phyloP scores from a whole-genome alignment of 2,329 filamentous ascomycete species.

The Neofusicoccum parvum region DNA sequence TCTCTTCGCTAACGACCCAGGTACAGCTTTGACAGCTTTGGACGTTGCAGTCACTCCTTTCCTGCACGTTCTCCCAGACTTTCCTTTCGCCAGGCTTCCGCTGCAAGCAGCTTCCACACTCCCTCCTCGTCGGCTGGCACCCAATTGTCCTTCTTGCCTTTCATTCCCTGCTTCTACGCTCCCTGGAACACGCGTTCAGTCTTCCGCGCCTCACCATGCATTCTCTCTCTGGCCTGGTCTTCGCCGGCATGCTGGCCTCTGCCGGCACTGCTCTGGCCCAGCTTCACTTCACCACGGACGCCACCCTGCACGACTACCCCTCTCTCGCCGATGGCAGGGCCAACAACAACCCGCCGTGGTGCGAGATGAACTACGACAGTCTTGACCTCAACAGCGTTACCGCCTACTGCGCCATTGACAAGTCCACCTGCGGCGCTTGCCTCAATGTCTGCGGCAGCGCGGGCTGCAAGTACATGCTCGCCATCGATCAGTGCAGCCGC shows the following conservation, averaged over 20 bases:
- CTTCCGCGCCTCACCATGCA: background rate
- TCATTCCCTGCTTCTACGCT: background rate
- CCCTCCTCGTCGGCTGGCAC: background rate
- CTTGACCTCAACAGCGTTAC: constrained; percentile 16
- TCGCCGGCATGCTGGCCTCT: constrained; percentile 1
- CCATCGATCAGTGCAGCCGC: constrained; percentile 65
- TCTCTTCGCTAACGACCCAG: background rate
- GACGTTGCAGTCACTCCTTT: background rate
- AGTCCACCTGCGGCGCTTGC: constrained; percentile 51
- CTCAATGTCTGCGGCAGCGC: constrained; percentile 90
- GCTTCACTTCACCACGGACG: constrained; percentile 13
- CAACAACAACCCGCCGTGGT: constrained; percentile 19
- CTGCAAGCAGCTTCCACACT: constrained; percentile 9
- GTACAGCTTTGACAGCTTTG: background rate
- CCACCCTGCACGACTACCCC: constrained; percentile 20
- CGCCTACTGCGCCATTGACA: constrained; percentile 13
- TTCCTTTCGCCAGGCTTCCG: background rate
- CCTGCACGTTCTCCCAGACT: background rate
- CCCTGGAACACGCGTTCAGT: no score
- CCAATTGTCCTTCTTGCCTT: background rate
- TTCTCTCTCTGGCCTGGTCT: background rate
- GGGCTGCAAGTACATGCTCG: constrained; percentile 96
- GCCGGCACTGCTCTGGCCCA: constrained; percentile 2
- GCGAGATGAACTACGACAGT: constrained; percentile 9
- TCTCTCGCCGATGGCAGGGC: background rate